Conservation (phyloP, 1,284 basidiomycete species). For the Puccinia polysora region DNA sequence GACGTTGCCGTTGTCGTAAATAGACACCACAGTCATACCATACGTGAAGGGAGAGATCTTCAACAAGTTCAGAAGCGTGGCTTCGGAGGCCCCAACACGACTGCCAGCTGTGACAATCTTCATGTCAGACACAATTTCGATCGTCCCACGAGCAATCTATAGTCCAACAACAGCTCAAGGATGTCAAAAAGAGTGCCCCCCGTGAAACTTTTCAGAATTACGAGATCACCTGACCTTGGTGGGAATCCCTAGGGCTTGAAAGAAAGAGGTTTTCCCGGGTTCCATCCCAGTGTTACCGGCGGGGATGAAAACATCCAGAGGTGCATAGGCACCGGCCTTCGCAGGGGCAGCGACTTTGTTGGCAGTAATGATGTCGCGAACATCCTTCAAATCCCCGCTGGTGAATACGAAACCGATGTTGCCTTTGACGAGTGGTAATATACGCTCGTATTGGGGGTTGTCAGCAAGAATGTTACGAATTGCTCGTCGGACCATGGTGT, state of each 20-base stretch:
- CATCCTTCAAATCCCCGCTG: constrained; percentile 81
- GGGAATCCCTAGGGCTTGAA: constrained; percentile 99
- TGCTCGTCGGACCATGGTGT: constrained; percentile 99
- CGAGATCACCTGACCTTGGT: constrained; percentile 62
- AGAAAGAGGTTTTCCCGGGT: constrained; percentile 99
- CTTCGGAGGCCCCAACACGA: constrained; percentile 86
- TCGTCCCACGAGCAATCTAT: constrained; percentile 95
- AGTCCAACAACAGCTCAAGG: neutral
- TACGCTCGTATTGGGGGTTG: constrained; percentile 88
- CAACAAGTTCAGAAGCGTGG: constrained; percentile 97
- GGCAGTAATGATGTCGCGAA: constrained; percentile 82
- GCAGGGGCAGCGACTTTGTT: constrained; percentile 99
- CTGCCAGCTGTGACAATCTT: constrained; percentile 85
- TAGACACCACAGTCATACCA: constrained; percentile 86
- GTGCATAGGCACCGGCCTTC: constrained; percentile 93
- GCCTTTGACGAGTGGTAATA: constrained; percentile 89
- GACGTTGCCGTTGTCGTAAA: constrained; percentile 83
- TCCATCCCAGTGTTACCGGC: constrained; percentile 99
- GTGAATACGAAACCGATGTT: constrained; percentile 99
- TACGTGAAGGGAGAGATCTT: constrained; percentile 72
- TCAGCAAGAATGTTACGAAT: constrained; percentile 84
- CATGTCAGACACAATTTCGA: constrained; percentile 97
- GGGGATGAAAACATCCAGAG: constrained; percentile 84
- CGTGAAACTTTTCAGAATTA: neutral
- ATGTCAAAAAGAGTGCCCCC: neutral